Conservation (phyloP, 2,329 filamentous ascomycete genomes). For the Juglanconis juglandina region DNA sequence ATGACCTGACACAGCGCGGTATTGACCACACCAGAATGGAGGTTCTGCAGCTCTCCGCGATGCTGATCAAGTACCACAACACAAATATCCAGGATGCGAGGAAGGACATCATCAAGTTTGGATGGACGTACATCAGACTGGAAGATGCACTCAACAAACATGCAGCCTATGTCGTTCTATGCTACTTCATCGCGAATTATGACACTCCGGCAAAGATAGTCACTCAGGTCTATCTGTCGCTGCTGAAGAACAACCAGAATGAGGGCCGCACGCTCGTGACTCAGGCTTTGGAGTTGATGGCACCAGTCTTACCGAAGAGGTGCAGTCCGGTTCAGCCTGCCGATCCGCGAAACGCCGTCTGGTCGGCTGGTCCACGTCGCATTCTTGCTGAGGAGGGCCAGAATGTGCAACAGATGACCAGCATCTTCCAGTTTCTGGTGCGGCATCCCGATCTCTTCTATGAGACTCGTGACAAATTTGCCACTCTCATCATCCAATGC, state of each 20-base stretch:
- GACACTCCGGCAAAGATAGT: conserved; percentile 96
- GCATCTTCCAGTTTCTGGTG: conserved; percentile 95
- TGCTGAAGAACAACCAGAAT: conserved; percentile 90
- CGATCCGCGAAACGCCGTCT: conserved; percentile 69
- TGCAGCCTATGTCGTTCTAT: conserved; percentile 92
- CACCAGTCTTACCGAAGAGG: conserved; percentile 87
- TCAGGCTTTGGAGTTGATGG: conserved; percentile 89
- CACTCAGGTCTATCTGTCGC: conserved; percentile 86
- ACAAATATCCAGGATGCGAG: conserved; percentile 82
- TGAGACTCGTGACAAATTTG: conserved; percentile 87
- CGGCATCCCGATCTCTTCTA: conserved; percentile 92
- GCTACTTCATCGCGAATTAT: conserved; percentile 95
- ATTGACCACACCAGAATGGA: conserved; percentile 97
- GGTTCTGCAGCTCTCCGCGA: conserved; percentile 86
- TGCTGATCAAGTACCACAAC: conserved; percentile 93
- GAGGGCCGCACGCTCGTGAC: conserved; percentile 90
- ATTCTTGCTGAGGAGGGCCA: conserved; percentile 92
- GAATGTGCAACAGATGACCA: conserved; percentile 92
- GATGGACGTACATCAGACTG: conserved; percentile 97
- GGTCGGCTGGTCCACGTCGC: conserved; percentile 85
- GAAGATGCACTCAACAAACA: conserved; percentile 99
- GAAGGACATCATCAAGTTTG: conserved; percentile 98
- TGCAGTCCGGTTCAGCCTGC: conserved; percentile 60
- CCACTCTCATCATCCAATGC: conserved; percentile 81
- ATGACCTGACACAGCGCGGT: conserved; percentile 78